These are phyloP conservation scores for Mucor sp. DNA, from an alignment of 371 early-diverging fungal species.

Conservation along the genomic window DNA sequence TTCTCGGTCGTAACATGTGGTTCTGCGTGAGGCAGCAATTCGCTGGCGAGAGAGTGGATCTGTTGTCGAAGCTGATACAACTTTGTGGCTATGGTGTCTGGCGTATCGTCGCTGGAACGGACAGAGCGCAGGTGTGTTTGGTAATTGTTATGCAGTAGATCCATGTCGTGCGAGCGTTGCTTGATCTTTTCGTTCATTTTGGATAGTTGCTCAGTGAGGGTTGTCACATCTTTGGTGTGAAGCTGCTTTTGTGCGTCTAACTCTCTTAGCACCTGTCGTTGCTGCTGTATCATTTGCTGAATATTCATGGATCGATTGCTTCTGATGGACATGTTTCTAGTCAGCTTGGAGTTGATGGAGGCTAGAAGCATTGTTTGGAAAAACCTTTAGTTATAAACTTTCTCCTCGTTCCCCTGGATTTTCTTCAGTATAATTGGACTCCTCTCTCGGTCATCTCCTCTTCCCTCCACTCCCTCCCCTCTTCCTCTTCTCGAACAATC, in stretches of 20 bases:
- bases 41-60: conserved; percentile 30
- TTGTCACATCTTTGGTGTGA: conserved; percentile 14
- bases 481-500: not conserved
- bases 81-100: conserved; percentile 24
- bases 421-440: not conserved
- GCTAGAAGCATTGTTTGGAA: not conserved
- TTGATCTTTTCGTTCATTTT: conserved; percentile 21
- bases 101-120: conserved; percentile 43
- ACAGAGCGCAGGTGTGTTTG: conserved; percentile 32
- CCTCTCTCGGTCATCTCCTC: not conserved
- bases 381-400: not conserved
- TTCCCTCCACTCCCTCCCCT: not conserved
- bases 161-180: conserved; percentile 24
- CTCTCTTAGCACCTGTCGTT: conserved; percentile 24
- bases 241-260: conserved; percentile 24
- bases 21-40: conserved; percentile 29
- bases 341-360: conserved; percentile 7
- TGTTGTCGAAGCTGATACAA: conserved; percentile 20
- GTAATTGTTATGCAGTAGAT: conserved; percentile 30
- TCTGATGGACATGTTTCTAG: conserved; percentile 8
- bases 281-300: conserved; percentile 22
- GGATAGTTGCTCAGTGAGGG: conserved; percentile 20
- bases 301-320: conserved; percentile 8
- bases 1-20: conserved; percentile 24
- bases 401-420: not conserved